Conservation (phyloP, 2,329 filamentous ascomycete genomes). For the Fusarium sp. region DNA sequence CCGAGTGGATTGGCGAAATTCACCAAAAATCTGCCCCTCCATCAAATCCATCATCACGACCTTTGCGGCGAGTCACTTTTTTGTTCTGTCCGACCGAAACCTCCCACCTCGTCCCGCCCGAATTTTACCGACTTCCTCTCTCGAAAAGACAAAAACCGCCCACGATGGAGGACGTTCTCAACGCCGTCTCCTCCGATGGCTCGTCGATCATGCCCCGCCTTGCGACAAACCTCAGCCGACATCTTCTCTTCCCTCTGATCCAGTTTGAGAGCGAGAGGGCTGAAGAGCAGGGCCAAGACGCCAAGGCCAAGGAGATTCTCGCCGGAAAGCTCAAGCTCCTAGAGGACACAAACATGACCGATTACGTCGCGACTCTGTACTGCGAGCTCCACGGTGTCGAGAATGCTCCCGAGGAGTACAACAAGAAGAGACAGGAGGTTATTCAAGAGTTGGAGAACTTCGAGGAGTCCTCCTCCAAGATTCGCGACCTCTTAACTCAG, state of each 20-base stretch:
- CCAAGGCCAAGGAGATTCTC: conserved; percentile 76
- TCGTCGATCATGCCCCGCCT: conserved; percentile 89
- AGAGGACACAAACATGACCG: conserved; percentile 98
- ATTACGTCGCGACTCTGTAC: conserved; percentile 94
- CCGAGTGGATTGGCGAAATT: conserved; percentile 57
- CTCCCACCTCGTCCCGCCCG: conserved; percentile 25
- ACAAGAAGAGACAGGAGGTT: conserved; percentile 90
- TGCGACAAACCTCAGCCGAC: conserved; percentile 91
- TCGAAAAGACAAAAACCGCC: conserved; percentile 32
- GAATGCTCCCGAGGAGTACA: conserved; percentile 85
- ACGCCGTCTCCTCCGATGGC: conserved; percentile 72
- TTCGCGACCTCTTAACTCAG: conserved; percentile 86
- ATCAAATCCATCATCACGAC: conserved; percentile 48
- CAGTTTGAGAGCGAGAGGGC: conserved; percentile 90
- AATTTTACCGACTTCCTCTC: conserved; percentile 20
- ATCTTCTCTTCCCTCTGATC: conserved; percentile 95
- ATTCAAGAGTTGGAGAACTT: conserved; percentile 84
- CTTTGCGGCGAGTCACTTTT: conserved; percentile 50
- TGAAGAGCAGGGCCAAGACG: conserved; percentile 75
- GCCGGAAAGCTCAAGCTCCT: conserved; percentile 93
- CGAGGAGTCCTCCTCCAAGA: conserved; percentile 89
- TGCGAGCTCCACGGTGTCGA: conserved; percentile 87
- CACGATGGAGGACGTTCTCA: conserved; percentile 59
- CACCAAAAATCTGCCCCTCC: conserved; percentile 59
- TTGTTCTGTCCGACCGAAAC: conserved; percentile 25